Evolutionary conservation across 768 basidiomycete genomes (phyloP).

Genomic region (Sarcomyxa edulis): DNA sequence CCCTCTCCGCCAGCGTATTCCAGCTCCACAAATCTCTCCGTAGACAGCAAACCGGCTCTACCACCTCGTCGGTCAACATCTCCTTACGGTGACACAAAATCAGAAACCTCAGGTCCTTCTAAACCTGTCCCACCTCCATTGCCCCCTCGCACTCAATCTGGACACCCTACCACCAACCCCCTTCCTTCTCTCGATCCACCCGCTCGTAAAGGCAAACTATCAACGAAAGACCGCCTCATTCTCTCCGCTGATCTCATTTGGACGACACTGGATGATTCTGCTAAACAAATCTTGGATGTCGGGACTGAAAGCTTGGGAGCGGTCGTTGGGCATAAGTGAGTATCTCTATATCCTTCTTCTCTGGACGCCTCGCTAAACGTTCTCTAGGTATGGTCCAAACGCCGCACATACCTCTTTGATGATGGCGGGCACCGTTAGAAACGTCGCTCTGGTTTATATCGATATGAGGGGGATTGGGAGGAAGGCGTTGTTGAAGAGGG

Average conservation of each 20-base stretch:
- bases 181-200: slow-evolving; percentile 26
- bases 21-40: not conserved
- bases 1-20: slow-evolving; percentile 9
- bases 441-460: slow-evolving; percentile 73
- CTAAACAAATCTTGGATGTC: slow-evolving; percentile 44
- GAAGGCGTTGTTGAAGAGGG: slow-evolving; percentile 60
- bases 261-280: slow-evolving; percentile 57
- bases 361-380: slow-evolving; percentile 4
- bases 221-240: slow-evolving; percentile 42
- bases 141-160: not conserved
- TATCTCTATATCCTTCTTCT: slow-evolving; percentile 4
- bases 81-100: slow-evolving; percentile 5
- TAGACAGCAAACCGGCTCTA: slow-evolving; percentile 12
- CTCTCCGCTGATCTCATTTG: slow-evolving; percentile 64
- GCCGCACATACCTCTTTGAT: slow-evolving; percentile 55
- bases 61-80: slow-evolving; percentile 18
- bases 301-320: slow-evolving; percentile 42
- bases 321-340: slow-evolving; percentile 53
- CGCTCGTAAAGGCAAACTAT: slow-evolving; percentile 25
- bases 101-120: slow-evolving; percentile 6
- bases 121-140: slow-evolving; percentile 16
- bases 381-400: slow-evolving; percentile 52
- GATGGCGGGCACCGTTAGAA: slow-evolving; percentile 60
- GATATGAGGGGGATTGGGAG: slow-evolving; percentile 71
- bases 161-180: slow-evolving; percentile 17